A percentile compares a stretch with the other conserved stretches of the same genome.
These are phyloP conservation scores for Rhodomyrtus tomentosa DNA, from an alignment of 345 rosid species.

Conservation along the genomic window DNA sequence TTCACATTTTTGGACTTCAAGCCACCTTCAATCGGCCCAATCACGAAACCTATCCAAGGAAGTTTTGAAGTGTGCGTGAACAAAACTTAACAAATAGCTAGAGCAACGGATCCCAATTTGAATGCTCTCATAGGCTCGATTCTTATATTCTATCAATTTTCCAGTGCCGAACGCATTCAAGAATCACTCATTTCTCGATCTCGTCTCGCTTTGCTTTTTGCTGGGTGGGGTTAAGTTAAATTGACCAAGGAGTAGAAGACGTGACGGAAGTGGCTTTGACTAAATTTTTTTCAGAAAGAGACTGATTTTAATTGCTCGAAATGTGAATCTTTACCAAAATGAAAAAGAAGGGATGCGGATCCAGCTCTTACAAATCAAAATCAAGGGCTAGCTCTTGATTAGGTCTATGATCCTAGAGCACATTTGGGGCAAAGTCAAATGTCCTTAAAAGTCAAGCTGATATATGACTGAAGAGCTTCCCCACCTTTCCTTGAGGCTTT, in stretches of 20 bases:
- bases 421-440: neutral
- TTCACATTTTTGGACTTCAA: too few relatives aligned
- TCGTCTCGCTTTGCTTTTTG: neutral
- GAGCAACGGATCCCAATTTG: too few relatives aligned
- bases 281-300: neutral
- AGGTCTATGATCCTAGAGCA: neutral
- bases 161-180: neutral
- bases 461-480: neutral
- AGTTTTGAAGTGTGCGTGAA: too few relatives aligned
- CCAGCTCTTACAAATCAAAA: neutral
- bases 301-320: neutral
- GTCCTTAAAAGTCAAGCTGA: neutral
- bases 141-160: neutral
- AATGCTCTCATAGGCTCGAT: neutral
- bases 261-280: neutral
- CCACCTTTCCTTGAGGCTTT: neutral
- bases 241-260: neutral
- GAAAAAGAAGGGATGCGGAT: neutral
- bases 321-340: neutral
- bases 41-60: too few relatives aligned
- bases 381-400: neutral
- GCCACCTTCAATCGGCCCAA: too few relatives aligned
- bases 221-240: neutral
- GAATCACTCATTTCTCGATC: neutral
- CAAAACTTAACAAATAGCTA: too few relatives aligned